Evolutionary conservation across 495 filamentous ascomycete genomes (phyloP).

Genomic region (Podospora pseudocomata): DNA sequence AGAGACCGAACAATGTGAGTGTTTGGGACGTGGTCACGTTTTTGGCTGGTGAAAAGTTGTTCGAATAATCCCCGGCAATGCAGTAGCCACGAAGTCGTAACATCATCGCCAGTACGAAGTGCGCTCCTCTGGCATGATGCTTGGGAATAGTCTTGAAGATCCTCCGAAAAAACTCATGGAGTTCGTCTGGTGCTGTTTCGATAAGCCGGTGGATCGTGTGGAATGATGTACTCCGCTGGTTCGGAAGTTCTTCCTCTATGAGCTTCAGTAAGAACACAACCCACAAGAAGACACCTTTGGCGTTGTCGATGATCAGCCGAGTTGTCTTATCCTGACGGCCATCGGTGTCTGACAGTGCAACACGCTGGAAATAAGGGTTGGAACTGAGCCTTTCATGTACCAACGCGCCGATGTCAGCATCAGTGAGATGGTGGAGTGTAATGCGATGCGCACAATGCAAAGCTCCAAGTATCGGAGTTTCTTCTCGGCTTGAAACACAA

Average conservation of each 20-base stretch:
- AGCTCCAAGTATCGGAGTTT: constrained; percentile 8
- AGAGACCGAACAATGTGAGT: not conserved
- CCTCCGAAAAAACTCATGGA: not conserved
- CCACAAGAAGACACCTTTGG: not conserved
- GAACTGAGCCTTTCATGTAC: not conserved
- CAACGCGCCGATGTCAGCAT: not conserved
- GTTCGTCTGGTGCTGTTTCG: not conserved
- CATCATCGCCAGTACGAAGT: not conserved
- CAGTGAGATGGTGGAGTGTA: not conserved
- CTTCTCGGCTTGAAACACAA: constrained; percentile 43
- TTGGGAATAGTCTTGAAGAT: not conserved
- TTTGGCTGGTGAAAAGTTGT: too few relatives aligned
- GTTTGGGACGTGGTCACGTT: not conserved
- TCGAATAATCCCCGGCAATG: not conserved
- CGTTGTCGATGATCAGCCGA: not conserved
- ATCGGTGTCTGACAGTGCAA: not conserved
- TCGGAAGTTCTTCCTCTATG: not conserved
- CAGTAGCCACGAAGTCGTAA: not conserved
- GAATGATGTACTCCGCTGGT: not conserved
- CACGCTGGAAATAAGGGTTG: not conserved
- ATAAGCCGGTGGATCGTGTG: not conserved
- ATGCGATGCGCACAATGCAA: not conserved
- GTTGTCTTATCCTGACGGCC: not conserved
- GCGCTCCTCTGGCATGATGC: not conserved
- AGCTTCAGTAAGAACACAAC: not conserved